Base-by-base conservation (phyloP, 306 rosid species). In the apple (Malus domestica) region DNA sequence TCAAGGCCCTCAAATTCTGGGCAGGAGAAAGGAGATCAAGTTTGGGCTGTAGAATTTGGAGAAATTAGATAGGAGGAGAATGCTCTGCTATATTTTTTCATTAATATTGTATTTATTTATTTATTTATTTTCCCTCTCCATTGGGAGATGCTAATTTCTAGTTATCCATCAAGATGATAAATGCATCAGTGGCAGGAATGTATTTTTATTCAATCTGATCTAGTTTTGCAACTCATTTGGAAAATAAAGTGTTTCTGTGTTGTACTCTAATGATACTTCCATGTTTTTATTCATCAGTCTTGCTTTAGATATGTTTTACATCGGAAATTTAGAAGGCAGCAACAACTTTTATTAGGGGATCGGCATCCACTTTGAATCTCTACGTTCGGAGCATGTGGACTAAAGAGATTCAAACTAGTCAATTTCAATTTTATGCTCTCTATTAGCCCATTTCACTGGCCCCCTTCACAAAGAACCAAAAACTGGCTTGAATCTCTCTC, bases 101-200 rank as follows among this genome's bases (percentile, higher is more conserved):
- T 83, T 80, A n/a, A 38, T 76, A 74, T 82, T 86, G 87, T 90
- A 84, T 86, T 87, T 85, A 83, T 88, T 87, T 68, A 83, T 88
- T 87, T 69, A 86, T 87, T 87, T 80, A 66, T 80, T 65, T 54
- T 16, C 32, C 25, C 14, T 70, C 78, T 67, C 67, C 80, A 68
- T 59, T 73, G 74, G 68, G 80, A 42, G 42, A 63, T 49, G 61
- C 55, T 69, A 80, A 75, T 69, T 69, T 20, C 13, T 11, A 33
- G 68, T 75, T 32, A 44, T 58, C 49, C 59, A 76, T 61, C 75
- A 79, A 71, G 84, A 67, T 78, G 58, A 55, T 84, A 18, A 58
- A 54, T 8, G 66, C 66, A 62, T 27, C 49, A 44, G 78, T 29
- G 67, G 61, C 45, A 19, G 61, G n/a, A 83, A 45, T 76, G 74